Evolutionary conservation across 148 eudicot species (phyloP), one percentile per base, ranked within the genome.

Genomic region (Rhododendron griersonianum): DNA sequence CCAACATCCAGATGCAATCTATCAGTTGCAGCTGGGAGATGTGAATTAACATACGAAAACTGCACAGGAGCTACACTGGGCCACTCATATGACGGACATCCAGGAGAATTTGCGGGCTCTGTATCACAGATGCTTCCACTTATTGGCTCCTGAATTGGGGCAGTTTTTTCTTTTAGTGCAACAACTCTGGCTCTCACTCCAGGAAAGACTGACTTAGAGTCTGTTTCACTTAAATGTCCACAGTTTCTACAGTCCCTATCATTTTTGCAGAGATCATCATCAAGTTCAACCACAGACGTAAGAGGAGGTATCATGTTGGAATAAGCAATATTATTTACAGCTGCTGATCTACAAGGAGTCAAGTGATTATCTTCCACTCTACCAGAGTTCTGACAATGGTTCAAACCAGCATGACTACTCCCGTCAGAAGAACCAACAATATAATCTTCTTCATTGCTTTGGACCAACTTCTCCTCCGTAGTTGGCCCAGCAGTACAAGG

Each of bases 1-100:
- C 98, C 96, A 85, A 96, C 99, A 88, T 96, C 99, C 84, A 96
- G 93, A 88, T 96, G 99, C 91, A 96, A 91, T 92, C 99, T 92
- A 83, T 96, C 99, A 82, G 99, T 94, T 59, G 99, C 92, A 71
- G 94, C 93, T 57, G 99, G 98, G 86, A 91, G 93, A 88, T 90
- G 96, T 69, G 98, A 83, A 87, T 90, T 92, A 86, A 89, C 87
- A 87, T 89, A 85, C 78, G 98, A 91, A 88, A 95, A 88, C 81
- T 91, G 95, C 85, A 89, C 48, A 87, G 98, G 94, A 85, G 93
- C 89, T 89, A 93, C 89, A 91, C 90, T 89, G 55, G 98, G 99
- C 99, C 99, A 96, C 90, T 96, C 99, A 84, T 95, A 92, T 47
- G 99, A 92, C 74, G 93, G 91, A 80, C 91, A 91, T 79, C 93